Base-by-base conservation (phyloP, 2,329 filamentous ascomycete genomes). In the Claviceps pazoutovae region DNA sequence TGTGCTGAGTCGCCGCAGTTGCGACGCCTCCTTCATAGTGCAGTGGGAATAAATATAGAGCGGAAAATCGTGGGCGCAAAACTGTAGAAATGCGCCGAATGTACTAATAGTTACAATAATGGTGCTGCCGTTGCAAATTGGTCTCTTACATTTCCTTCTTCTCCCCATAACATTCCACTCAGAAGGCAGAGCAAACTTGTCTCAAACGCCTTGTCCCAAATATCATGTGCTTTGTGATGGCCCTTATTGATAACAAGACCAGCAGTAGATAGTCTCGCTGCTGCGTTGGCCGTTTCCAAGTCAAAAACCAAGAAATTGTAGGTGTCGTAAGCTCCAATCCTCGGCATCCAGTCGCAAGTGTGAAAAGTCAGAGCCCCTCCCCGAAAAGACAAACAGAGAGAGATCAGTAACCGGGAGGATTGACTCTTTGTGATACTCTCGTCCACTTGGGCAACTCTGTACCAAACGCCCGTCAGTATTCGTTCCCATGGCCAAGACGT, bases 361-460 rank as follows among this genome's bases (percentile, higher is more conserved):
- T 19, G 19, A 11, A 6, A 16, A 46, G 19, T 4, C 8, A 17
- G 34, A 46, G n/a, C 1, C 4, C 5, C 1, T 7, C 5, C 26
- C 21, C 19, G n/a, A n/a, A n/a, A 17, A 41, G 14, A 41, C 7
- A 19, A 13, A 42, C 9, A 42, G 1, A 42, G 39, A n/a, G 7
- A 21, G 44, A 51, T 72, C 82, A 96, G 71, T 91, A 97, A 72
- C 91, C 91, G 46, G 91, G 90, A 53, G 91, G 91, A 69, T 97
- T 97, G 67, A 96, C 66, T 70, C 91, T 77, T 70, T 97, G 91
- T 58, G 88, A 95, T 56, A 97, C 84, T 71, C 90, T 84, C 60
- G 91, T 97, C 91, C 91, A 97, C 73, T 97, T 89, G 52, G 83
- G 84, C 50, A 90, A 70, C 68, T 89, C 86, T 90, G 61, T 49